Percentiles rank a stretch among this genome's conserved stretches.
phyloP scores from a whole-genome alignment of 2,329 filamentous ascomycete genomes.

The Hypoxylon sp. region DNA sequence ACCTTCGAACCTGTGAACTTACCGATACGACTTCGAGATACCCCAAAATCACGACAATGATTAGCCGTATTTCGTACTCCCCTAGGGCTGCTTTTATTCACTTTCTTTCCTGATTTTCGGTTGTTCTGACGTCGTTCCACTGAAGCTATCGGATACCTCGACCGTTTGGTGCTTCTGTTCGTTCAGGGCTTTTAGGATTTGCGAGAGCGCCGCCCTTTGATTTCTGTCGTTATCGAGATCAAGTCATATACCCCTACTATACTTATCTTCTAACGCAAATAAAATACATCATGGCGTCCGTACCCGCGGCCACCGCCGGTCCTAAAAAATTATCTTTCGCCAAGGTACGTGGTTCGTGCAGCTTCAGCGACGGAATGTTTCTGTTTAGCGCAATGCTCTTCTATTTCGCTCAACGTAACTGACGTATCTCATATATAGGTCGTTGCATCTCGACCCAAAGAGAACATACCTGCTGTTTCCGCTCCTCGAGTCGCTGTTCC shows the following conservation, averaged over 20 bases:
- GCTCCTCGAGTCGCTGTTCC: slow-evolving; percentile 46
- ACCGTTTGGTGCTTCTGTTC: slow-evolving; percentile 30
- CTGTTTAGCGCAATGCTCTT: not conserved
- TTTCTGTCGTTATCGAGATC: slow-evolving; percentile 34
- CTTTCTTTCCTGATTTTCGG: slow-evolving; percentile 62
- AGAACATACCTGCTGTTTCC: slow-evolving; percentile 39
- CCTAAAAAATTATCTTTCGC: slow-evolving; percentile 48
- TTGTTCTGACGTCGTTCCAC: slow-evolving; percentile 37
- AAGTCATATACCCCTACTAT: slow-evolving; percentile 20
- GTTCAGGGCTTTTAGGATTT: slow-evolving; percentile 29
- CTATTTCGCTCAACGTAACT: no score
- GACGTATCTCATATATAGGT: no score
- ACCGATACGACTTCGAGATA: slow-evolving; percentile 48
- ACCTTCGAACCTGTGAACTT: slow-evolving; percentile 34
- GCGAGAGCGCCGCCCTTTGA: slow-evolving; percentile 24
- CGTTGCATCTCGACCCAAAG: slow-evolving; percentile 46
- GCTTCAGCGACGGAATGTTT: not conserved
- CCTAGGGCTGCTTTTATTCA: slow-evolving; percentile 62
- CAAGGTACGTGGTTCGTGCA: slow-evolving; percentile 40
- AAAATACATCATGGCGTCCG: slow-evolving; percentile 42
- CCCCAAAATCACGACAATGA: slow-evolving; percentile 60
- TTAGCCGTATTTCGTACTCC: slow-evolving; percentile 59
- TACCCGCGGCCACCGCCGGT: slow-evolving; percentile 40
- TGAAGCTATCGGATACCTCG: slow-evolving; percentile 34
- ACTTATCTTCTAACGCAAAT: slow-evolving; percentile 17